Evolutionary conservation across 768 basidiomycete species (phyloP).

Genomic region (Kwoniella dejecticola): DNA sequence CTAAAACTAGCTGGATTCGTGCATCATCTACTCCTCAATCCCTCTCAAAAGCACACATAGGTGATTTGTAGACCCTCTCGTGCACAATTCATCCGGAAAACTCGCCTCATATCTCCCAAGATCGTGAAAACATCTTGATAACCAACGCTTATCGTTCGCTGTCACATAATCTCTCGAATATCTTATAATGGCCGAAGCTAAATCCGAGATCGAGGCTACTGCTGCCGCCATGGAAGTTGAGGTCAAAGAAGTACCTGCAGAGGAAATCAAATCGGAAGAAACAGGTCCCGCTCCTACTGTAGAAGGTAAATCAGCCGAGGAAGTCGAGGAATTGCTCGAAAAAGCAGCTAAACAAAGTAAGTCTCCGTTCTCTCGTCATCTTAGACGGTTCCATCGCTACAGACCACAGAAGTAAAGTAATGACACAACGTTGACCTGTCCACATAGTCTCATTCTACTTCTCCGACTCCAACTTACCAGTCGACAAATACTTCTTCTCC

Average conservation of each 20-base stretch:
- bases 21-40: neutral
- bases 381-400: neutral
- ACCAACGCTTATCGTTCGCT: too few species aligned
- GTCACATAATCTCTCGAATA: too few species aligned
- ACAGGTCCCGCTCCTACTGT: slow-evolving; percentile 31
- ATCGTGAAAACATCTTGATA: neutral
- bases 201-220: slow-evolving; percentile 19
- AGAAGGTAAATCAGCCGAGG: slow-evolving; percentile 46
- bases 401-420: neutral
- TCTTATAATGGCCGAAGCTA: slow-evolving; percentile 23
- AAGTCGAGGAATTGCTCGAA: slow-evolving; percentile 41
- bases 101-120: neutral
- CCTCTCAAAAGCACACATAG: slow-evolving; percentile 18
- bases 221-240: slow-evolving; percentile 26
- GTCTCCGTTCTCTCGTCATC: slow-evolving; percentile 11
- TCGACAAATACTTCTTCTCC: slow-evolving; percentile 88
- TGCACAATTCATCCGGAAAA: slow-evolving; percentile 1
- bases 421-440: neutral
- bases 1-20: neutral
- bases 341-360: slow-evolving; percentile 51
- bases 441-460: slow-evolving; percentile 92
- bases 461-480: slow-evolving; percentile 88
- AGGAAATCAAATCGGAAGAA: slow-evolving; percentile 13
- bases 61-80: too few species aligned
- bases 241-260: slow-evolving; percentile 18